Conservation (phyloP, 2,329 filamentous ascomycete genomes). For the Claviceps digitariae region DNA sequence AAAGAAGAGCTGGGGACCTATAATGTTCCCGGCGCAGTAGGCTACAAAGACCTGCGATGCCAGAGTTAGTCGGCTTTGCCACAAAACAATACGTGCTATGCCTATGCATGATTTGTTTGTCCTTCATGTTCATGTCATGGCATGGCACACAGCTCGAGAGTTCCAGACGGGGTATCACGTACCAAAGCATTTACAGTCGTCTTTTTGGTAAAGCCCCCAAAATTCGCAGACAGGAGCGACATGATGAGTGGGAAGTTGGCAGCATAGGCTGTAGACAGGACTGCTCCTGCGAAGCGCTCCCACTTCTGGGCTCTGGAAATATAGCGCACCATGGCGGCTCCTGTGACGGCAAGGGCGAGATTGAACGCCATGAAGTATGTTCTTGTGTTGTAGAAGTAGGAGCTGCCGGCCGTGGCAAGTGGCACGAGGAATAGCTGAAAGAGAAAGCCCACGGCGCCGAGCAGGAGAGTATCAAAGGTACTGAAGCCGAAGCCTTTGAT, state of each 20-base stretch:
- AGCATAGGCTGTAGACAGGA: constrained; percentile 43
- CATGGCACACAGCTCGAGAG: too few relatives aligned
- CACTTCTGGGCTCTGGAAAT: constrained; percentile 8
- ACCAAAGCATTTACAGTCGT: constrained; percentile 40
- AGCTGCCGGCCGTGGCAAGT: constrained; percentile 10
- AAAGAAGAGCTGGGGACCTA: constrained; percentile 47
- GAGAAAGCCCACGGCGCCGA: constrained; percentile 10
- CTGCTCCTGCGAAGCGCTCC: constrained; percentile 15
- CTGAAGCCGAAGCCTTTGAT: constrained; percentile 13
- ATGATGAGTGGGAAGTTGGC: constrained; percentile 29
- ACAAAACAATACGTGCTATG: too few relatives aligned
- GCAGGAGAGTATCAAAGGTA: constrained; percentile 11
- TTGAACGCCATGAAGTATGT: constrained; percentile 15
- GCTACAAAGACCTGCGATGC: constrained; percentile 35
- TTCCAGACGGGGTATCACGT: constrained; percentile 11
- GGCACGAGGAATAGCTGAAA: constrained; percentile 14
- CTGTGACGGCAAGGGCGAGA: constrained; percentile 9
- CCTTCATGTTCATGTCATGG: too few relatives aligned
- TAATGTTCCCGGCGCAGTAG: constrained; percentile 47
- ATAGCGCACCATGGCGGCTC: constrained; percentile 14
- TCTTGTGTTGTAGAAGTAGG: constrained; percentile 12
- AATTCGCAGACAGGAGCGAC: constrained; percentile 43
- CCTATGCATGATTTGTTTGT: too few relatives aligned
- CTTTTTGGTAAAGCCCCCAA: constrained; percentile 52
- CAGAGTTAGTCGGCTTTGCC: not conserved